Percentiles rank a stretch among this genome's conserved stretches.
These are phyloP conservation scores for Taiwanofungus camphoratus DNA, from an alignment of 1,284 basidiomycete genomes.

Conservation along the genomic window DNA sequence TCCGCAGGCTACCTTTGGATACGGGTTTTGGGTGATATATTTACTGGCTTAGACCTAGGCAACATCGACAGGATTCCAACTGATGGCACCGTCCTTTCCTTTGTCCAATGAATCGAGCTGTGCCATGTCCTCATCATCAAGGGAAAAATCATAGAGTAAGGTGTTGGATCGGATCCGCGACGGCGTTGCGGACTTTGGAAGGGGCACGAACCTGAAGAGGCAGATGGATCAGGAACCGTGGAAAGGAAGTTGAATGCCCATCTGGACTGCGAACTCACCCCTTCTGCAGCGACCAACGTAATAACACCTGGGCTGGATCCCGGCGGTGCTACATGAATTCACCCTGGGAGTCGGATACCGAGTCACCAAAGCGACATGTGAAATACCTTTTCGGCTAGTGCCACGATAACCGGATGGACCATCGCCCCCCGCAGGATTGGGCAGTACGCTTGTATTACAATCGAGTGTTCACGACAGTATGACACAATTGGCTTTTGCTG, in stretches of 20 bases:
- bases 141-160: slow-evolving; percentile 47
- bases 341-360: neutral
- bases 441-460: slow-evolving; percentile 68
- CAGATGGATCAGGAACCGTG: too few relatives aligned
- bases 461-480: slow-evolving; percentile 65
- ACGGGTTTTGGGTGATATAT: too few relatives aligned
- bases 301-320: slow-evolving; percentile 53
- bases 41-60: too few relatives aligned
- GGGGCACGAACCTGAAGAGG: slow-evolving; percentile 37
- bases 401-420: slow-evolving; percentile 34
- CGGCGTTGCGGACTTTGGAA: slow-evolving; percentile 52
- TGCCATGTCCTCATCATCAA: slow-evolving; percentile 45
- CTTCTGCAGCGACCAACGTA: slow-evolving; percentile 70
- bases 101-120: slow-evolving; percentile 42
- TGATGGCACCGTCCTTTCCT: slow-evolving; percentile 40
- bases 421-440: slow-evolving; percentile 43
- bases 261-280: slow-evolving; percentile 18
- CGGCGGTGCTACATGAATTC: slow-evolving; percentile 31
- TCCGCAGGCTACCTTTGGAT: too few relatives aligned
- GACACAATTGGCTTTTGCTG: slow-evolving; percentile 76
- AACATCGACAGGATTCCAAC: slow-evolving; percentile 47
- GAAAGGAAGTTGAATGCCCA: neutral
- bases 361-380: neutral
- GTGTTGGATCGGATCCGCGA: slow-evolving; percentile 48
- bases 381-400: slow-evolving; percentile 37